Conservation (phyloP, 805 yeast species). For the Candida oleophila region DNA sequence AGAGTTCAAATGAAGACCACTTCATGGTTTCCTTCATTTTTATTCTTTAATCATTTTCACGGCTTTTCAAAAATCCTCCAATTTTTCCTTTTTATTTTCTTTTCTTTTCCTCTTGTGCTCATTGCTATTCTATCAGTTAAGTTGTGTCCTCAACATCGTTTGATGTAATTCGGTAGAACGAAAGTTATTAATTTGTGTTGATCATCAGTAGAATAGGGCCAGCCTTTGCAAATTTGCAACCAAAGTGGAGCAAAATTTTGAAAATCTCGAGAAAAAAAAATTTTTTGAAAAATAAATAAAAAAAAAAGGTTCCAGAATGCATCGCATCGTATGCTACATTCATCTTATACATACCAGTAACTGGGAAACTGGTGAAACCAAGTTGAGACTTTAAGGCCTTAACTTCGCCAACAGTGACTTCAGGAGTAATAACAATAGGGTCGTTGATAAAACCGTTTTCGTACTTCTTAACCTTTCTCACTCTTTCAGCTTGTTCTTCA, state of each 20-base stretch:
- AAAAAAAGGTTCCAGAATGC: conserved; percentile 1
- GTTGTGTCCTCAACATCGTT: conserved; percentile 92
- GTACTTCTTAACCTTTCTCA: conserved; percentile 89
- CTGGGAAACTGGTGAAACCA: conserved; percentile 98
- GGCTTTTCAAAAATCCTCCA: too few species aligned
- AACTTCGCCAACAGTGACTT: conserved; percentile 76
- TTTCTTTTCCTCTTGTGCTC: too few species aligned
- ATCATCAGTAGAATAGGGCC: conserved; percentile 49
- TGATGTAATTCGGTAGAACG: conserved; percentile 99
- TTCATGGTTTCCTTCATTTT: not conserved
- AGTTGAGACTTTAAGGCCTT: conserved; percentile 63
- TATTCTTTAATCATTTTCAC: too few species aligned
- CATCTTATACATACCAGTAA: conserved; percentile 87
- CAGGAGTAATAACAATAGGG: conserved; percentile 78
- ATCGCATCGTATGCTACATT: not conserved
- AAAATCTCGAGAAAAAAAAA: not conserved
- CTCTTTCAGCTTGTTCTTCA: conserved; percentile 99
- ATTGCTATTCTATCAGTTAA: conserved; percentile 36
- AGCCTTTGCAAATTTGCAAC: not conserved
- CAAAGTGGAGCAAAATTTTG: not conserved
- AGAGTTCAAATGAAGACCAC: too few species aligned
- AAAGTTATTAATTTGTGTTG: conserved; percentile 70
- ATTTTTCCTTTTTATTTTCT: too few species aligned
- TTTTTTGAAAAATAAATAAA: not conserved
- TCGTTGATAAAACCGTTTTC: conserved; percentile 97